Conservation (phyloP, 2,329 filamentous ascomycete genomes). For the Tolypocladium nubicola region DNA sequence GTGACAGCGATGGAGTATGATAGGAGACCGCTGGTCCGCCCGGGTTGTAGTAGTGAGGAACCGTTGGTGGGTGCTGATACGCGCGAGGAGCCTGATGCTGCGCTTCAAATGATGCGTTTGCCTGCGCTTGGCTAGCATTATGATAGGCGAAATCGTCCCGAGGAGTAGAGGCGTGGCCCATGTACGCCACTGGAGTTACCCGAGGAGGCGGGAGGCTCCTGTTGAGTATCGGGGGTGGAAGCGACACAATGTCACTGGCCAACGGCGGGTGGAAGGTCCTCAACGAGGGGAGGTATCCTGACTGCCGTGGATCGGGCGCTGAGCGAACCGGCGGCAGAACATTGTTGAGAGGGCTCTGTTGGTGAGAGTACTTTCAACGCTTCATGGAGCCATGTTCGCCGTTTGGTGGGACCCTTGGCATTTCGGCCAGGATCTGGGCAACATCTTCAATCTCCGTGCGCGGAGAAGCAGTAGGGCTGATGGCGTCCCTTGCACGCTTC, state of each 20-base stretch:
- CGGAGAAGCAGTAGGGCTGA: not conserved
- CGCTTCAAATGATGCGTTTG: not conserved
- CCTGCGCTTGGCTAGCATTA: not conserved
- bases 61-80: not conserved
- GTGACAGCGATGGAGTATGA: not conserved
- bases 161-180: not conserved
- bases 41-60: not conserved
- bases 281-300: not conserved
- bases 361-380: not conserved
- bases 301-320: not conserved
- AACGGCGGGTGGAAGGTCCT: slow-evolving; percentile 1
- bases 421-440: slow-evolving; percentile 2
- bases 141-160: not conserved
- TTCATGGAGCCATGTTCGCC: not conserved
- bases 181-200: not conserved
- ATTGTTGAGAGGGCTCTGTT: not conserved
- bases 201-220: not conserved
- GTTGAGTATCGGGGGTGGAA: not conserved
- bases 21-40: not conserved
- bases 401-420: not conserved
- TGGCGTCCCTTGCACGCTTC: not conserved
- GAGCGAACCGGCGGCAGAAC: not conserved
- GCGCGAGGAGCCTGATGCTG: not conserved
- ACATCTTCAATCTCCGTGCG: not conserved
- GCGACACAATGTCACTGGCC: not conserved